These are phyloP conservation scores for Zancudomyces culisetae DNA, from an alignment of 371 early-diverging fungal genomes.

Conservation along the genomic window DNA sequence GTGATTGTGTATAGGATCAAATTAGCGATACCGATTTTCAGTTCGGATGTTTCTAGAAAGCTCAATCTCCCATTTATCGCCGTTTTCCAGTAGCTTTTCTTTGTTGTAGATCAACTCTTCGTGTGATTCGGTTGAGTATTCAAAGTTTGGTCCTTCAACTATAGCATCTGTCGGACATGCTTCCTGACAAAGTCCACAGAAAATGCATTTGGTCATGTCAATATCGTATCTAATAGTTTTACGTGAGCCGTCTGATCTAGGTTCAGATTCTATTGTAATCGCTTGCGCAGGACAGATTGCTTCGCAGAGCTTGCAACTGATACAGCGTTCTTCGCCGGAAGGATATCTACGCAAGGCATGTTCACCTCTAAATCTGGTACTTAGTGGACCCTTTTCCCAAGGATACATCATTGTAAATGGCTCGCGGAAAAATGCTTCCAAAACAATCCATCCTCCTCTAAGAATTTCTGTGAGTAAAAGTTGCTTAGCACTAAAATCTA, in stretches of 20 bases:
- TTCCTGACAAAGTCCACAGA: slow-evolving; percentile 96
- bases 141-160: slow-evolving; percentile 94
- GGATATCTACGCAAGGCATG: slow-evolving; percentile 92
- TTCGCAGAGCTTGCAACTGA: slow-evolving; percentile 95
- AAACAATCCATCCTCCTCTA: slow-evolving; percentile 78
- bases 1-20: not conserved
- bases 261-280: slow-evolving; percentile 96
- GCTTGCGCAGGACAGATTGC: slow-evolving; percentile 97
- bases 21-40: slow-evolving; percentile 43
- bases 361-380: slow-evolving; percentile 92
- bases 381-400: slow-evolving; percentile 83
- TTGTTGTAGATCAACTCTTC: slow-evolving; percentile 93
- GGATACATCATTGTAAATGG: slow-evolving; percentile 95
- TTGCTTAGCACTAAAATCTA: slow-evolving; percentile 63
- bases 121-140: slow-evolving; percentile 90
- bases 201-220: slow-evolving; percentile 95
- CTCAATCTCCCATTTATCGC: slow-evolving; percentile 95
- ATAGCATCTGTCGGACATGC: slow-evolving; percentile 95
- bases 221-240: slow-evolving; percentile 96
- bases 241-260: slow-evolving; percentile 86
- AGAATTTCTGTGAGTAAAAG: slow-evolving; percentile 81
- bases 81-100: slow-evolving; percentile 91
- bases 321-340: slow-evolving; percentile 95
- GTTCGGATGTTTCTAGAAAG: slow-evolving; percentile 52
- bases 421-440: slow-evolving; percentile 86